Base-by-base conservation (phyloP, 768 basidiomycete species). In the Termitomyces sp. region DNA sequence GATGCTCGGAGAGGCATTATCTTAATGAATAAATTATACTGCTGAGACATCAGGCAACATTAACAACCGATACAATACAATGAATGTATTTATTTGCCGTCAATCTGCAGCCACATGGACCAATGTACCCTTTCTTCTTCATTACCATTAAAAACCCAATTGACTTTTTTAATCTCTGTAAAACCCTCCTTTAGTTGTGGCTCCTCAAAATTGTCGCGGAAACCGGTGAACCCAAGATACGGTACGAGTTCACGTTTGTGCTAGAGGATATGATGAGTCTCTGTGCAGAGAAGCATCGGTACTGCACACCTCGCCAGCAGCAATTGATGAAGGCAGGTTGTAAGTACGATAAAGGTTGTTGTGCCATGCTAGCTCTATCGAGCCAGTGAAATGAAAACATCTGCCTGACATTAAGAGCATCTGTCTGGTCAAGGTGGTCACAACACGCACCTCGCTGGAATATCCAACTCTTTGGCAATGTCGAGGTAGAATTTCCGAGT, bases 261-360 rank as follows among this genome's bases (percentile, higher is more conserved):
- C 82, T 85, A 44, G 3, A 8, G 17, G 58, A 51, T 41, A 27
- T 31, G 35, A 37, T 35, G 14, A 19, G 29, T 32, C 12, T 42
- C 12, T n/a, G 8, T n/a, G 17, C 29, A 31, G 8, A 21, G 27
- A 10, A n/a, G n/a, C 1, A 11, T 19, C 12, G 3, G 27, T 45
- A 40, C 10, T 6, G 19, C 71, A 58, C 56, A 80, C 82, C 68
- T 83, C 79, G 45, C 67, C 68, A 1, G 64, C 67, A 34, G 71
- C 66, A n/a, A 73, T 69, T 1, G 76, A 75, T 2, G 80, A 68
- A 0, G 85, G 83, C 31, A 81, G 71, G 59, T 81, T 82, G 61
- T 76, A 90, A 37, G 92, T 85, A 31, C 95, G 83, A 67, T 96
- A 97, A 8, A 95, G 71, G 65, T 95, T 95, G 69, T 98, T 97